phyloP scores from a whole-genome alignment of 2,329 filamentous ascomycete genomes.

The Helminthosporium solani region DNA sequence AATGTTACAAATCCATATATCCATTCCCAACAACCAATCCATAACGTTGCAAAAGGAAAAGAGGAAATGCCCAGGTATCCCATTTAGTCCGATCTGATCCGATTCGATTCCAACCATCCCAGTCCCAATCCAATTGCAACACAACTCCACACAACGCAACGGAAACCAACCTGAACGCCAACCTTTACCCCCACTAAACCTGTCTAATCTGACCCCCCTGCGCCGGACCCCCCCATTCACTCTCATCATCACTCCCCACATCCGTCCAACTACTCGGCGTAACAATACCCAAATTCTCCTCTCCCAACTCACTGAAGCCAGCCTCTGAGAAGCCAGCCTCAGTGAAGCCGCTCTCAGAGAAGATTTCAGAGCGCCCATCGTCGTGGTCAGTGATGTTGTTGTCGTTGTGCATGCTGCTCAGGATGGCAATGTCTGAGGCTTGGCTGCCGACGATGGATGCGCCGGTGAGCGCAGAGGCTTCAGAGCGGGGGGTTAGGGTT shows the following conservation, averaged over 20 bases:
- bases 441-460: conserved; percentile 32
- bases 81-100: too few species aligned
- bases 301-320: conserved; percentile 34
- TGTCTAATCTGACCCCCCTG: conserved; percentile 31
- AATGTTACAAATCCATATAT: too few species aligned
- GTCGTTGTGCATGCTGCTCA: conserved; percentile 38
- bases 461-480: conserved; percentile 30
- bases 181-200: conserved; percentile 23
- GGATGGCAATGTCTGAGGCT: conserved; percentile 37
- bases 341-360: conserved; percentile 39
- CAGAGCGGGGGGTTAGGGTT: conserved; percentile 42
- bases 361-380: conserved; percentile 37
- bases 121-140: neutral
- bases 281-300: conserved; percentile 29
- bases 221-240: conserved; percentile 36
- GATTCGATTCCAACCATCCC: too few species aligned
- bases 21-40: too few species aligned
- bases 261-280: conserved; percentile 45
- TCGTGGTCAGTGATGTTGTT: conserved; percentile 30
- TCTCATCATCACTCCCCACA: conserved; percentile 43
- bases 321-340: conserved; percentile 38
- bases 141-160: neutral
- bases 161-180: neutral
- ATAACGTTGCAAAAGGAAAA: too few species aligned
- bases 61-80: too few species aligned